Evolutionary conservation across 805 yeast species (phyloP).

Genomic region (Candida ortonii): DNA sequence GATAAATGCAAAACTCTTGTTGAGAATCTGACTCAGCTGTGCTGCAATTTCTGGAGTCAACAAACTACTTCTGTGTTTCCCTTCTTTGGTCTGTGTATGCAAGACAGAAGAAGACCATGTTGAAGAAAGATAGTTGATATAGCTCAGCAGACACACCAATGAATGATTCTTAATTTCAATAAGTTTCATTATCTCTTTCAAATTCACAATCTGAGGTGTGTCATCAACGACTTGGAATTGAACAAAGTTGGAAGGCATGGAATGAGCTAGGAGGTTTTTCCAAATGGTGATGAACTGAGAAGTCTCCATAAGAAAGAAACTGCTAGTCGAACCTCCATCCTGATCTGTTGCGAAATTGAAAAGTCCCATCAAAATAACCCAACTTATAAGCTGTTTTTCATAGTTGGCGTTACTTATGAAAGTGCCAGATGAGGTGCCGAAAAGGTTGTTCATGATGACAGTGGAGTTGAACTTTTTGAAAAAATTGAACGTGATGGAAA

Average conservation of each 20-base stretch:
- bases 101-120: constrained; percentile 37
- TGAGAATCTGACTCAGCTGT: constrained; percentile 31
- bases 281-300: constrained; percentile 61
- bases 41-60: constrained; percentile 33
- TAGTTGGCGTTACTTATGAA: constrained; percentile 31
- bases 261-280: constrained; percentile 56
- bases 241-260: constrained; percentile 41
- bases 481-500: constrained; percentile 28
- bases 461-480: constrained; percentile 36
- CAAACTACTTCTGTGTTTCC: constrained; percentile 21
- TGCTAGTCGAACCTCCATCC: constrained; percentile 38
- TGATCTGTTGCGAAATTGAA: constrained; percentile 46
- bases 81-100: constrained; percentile 25
- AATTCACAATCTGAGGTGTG: constrained; percentile 33
- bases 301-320: constrained; percentile 51
- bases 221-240: constrained; percentile 29
- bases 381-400: constrained; percentile 45
- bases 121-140: constrained; percentile 46
- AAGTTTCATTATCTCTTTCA: constrained; percentile 36
- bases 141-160: constrained; percentile 53
- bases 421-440: constrained; percentile 29
- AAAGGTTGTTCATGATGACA: constrained; percentile 33
- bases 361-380: constrained; percentile 64
- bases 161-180: constrained; percentile 56
- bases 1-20: constrained; percentile 32